Evolutionary conservation across 331 rosid species (phyloP), one percentile per base, ranked within the genome.

Genomic region (Arachis monticola): DNA sequence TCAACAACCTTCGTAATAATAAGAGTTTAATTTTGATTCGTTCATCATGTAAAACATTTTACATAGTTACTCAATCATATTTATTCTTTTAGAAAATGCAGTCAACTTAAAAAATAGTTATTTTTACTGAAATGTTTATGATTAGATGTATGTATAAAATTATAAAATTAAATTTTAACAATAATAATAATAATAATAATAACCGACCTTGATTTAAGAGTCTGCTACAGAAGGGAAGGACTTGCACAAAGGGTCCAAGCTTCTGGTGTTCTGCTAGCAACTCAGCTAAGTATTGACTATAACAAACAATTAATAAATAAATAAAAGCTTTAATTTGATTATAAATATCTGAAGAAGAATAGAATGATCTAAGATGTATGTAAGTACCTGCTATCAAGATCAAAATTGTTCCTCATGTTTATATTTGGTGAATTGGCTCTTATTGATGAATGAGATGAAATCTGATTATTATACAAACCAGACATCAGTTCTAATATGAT

Each of bases 131-230:
- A n/a, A n/a, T n/a, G n/a, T n/a, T n/a, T n/a, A n/a, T n/a, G n/a
- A n/a, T n/a, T n/a, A n/a, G n/a, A n/a, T n/a, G n/a, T n/a, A n/a
- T n/a, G n/a, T n/a, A n/a, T n/a, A n/a, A n/a, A n/a, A n/a, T n/a
- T n/a, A n/a, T n/a, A n/a, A n/a, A n/a, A n/a, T n/a, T n/a, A n/a
- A n/a, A n/a, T n/a, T n/a, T n/a, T 32, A 32, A 32, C 38, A 32
- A 32, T 32, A 32, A 32, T 32, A 32, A 32, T 32, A 2, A 1
- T 0, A 35, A 35, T n/a, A 32, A 75, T 65, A 64, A 80, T 47
- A 61, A 77, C 52, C 40, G 31, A 95, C 99, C 99, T 92, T 95
- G 99, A 89, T 92, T 95, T 80, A 95, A 84, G 79, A 95, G 99
- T 46, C 97, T 87, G 77, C 88, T 85, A 66, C 93, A 92, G 27